Evolutionary conservation across 1,284 basidiomycete genomes (phyloP).

Genomic region (Sporisorium exsertum): DNA sequence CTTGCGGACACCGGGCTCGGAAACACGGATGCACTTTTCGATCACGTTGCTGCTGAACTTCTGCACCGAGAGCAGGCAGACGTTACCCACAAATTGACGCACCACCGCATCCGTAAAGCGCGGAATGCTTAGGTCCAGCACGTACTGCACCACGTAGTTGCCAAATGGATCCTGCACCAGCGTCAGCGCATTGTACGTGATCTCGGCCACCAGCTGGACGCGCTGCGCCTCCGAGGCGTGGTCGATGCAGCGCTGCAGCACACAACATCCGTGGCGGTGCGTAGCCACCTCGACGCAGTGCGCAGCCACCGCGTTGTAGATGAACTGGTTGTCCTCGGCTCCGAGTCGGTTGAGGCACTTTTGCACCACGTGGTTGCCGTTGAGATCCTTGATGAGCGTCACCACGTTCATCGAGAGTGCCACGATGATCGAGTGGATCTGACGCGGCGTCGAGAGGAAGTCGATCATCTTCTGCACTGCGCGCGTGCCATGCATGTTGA

Average conservation of each 20-base stretch:
- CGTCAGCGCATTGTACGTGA: slow-evolving; percentile 96
- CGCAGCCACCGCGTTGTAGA: slow-evolving; percentile 98
- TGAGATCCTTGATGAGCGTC: slow-evolving; percentile 98
- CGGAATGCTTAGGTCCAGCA: slow-evolving; percentile 96
- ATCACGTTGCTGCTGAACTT: slow-evolving; percentile 98
- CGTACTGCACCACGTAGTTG: slow-evolving; percentile 96
- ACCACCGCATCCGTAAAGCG: slow-evolving; percentile 97
- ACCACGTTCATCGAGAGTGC: slow-evolving; percentile 98
- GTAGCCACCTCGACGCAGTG: slow-evolving; percentile 99
- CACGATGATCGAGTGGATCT: slow-evolving; percentile 97
- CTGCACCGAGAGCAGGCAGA: slow-evolving; percentile 96
- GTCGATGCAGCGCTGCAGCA: slow-evolving; percentile 97
- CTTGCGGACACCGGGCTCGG: slow-evolving; percentile 92
- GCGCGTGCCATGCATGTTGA: slow-evolving; percentile 99
- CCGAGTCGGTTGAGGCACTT: slow-evolving; percentile 98
- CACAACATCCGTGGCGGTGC: slow-evolving; percentile 98
- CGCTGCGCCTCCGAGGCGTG: slow-evolving; percentile 96
- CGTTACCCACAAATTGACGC: slow-evolving; percentile 96
- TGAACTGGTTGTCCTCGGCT: slow-evolving; percentile 99
- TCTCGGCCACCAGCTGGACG: slow-evolving; percentile 96
- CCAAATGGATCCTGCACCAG: slow-evolving; percentile 99
- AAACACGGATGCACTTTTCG: slow-evolving; percentile 97
- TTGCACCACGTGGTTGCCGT: slow-evolving; percentile 99
- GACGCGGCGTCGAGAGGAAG: slow-evolving; percentile 77
- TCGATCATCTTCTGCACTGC: slow-evolving; percentile 99